Conservation (phyloP, 2,329 filamentous ascomycete species). For the Zymoseptoria passerinii region DNA sequence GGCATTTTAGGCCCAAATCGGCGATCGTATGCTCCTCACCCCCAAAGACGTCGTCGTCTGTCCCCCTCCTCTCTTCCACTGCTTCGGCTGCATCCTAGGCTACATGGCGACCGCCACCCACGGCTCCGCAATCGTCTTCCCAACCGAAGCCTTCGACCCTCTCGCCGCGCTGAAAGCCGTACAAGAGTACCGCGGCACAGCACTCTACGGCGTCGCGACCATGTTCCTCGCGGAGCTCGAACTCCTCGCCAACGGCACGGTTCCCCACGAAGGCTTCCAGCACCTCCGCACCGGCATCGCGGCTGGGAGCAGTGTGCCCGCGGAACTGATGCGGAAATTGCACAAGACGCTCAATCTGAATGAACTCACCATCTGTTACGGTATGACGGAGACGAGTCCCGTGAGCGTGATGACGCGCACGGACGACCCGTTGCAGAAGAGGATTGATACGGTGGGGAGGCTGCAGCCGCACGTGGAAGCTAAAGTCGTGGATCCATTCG, state of each 20-base stretch:
- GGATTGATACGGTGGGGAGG: constrained; percentile 69
- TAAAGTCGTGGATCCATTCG: constrained; percentile 65
- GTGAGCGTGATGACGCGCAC: constrained; percentile 73
- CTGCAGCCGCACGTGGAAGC: constrained; percentile 72
- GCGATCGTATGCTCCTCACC: constrained; percentile 71
- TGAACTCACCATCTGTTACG: constrained; percentile 88
- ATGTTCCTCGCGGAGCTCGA: constrained; percentile 92
- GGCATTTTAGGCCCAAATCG: too few relatives aligned
- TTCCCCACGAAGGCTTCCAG: constrained; percentile 48
- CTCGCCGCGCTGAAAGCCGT: constrained; percentile 58
- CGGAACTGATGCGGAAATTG: constrained; percentile 68
- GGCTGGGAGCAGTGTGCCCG: constrained; percentile 77
- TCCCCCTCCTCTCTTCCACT: constrained; percentile 54
- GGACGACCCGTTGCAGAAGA: constrained; percentile 61
- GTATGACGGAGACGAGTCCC: constrained; percentile 85
- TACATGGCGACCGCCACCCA: constrained; percentile 91
- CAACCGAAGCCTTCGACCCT: constrained; percentile 79
- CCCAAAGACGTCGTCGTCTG: constrained; percentile 61
- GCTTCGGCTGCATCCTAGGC: constrained; percentile 86
- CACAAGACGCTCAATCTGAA: constrained; percentile 66
- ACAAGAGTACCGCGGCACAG: constrained; percentile 55
- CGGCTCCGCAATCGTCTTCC: constrained; percentile 74
- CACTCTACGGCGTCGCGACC: constrained; percentile 81
- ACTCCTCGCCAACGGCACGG: constrained; percentile 44
- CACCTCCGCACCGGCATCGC: constrained; percentile 81